Conservation (phyloP, 2,329 filamentous ascomycete genomes). For the Paecilomyces variotii region DNA sequence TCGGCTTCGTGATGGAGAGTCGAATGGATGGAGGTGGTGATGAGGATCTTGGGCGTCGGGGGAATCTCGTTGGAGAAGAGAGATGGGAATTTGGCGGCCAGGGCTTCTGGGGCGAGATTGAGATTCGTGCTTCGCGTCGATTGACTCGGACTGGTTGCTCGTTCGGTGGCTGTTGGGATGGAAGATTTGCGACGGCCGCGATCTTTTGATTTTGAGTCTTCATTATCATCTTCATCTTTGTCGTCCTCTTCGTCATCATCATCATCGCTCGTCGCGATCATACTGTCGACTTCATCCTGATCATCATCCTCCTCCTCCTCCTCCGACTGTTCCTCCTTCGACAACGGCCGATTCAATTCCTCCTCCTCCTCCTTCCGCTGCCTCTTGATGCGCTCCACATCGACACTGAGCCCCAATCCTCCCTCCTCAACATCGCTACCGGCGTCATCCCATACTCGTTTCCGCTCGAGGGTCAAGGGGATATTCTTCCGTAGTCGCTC, state of each 20-base stretch:
- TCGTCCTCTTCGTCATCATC: conserved; percentile 28
- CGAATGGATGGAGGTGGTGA: conserved; percentile 85
- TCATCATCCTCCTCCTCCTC: conserved; percentile 46
- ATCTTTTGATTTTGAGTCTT: conserved; percentile 30
- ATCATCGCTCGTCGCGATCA: conserved; percentile 51
- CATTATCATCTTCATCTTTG: conserved; percentile 28
- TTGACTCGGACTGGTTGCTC: conserved; percentile 48
- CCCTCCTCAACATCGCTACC: conserved; percentile 43
- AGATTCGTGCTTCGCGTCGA: conserved; percentile 53
- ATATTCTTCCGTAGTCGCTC: conserved; percentile 70
- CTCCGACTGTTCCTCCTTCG: conserved; percentile 38
- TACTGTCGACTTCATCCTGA: conserved; percentile 61
- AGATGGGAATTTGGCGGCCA: conserved; percentile 53
- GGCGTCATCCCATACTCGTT: conserved; percentile 81
- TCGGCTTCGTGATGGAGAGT: conserved; percentile 78
- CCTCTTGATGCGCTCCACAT: conserved; percentile 42
- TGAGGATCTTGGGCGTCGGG: conserved; percentile 70
- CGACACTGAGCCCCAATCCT: conserved; percentile 39
- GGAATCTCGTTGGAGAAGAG: conserved; percentile 48
- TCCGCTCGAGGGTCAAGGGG: conserved; percentile 73
- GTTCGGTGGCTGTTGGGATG: conserved; percentile 33
- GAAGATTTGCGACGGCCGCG: conserved; percentile 26
- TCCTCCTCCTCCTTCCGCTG: conserved; percentile 40
- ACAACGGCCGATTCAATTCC: conserved; percentile 26
- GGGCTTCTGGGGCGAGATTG: conserved; percentile 52